phyloP scores from a whole-genome alignment of 2,329 filamentous ascomycete genomes.

The Penicillium sp. region DNA sequence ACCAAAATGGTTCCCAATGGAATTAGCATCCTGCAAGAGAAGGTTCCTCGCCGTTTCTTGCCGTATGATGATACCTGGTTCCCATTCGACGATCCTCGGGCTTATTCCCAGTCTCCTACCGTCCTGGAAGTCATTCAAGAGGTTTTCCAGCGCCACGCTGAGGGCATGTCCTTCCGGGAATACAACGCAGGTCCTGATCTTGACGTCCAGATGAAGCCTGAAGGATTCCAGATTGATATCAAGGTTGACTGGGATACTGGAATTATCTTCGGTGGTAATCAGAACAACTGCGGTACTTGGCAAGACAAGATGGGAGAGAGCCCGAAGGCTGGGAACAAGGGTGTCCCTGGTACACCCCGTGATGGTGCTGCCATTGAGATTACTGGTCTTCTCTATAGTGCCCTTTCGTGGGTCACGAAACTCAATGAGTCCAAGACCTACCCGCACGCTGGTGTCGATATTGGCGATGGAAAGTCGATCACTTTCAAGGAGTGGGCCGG shows the following conservation, averaged over 20 bases:
- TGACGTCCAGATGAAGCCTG: constrained; percentile 87
- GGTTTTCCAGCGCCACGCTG: constrained; percentile 84
- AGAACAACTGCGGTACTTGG: constrained; percentile 96
- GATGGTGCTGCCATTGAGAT: constrained; percentile 96
- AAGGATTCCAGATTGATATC: constrained; percentile 90
- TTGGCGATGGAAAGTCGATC: constrained; percentile 60
- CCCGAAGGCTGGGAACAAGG: constrained; percentile 83
- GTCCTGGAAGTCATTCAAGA: constrained; percentile 91
- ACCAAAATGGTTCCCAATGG: constrained; percentile 77
- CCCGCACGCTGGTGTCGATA: constrained; percentile 69
- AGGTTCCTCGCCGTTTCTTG: constrained; percentile 79
- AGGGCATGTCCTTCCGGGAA: constrained; percentile 87
- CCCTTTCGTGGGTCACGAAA: constrained; percentile 72
- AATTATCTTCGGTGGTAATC: constrained; percentile 90
- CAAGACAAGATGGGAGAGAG: constrained; percentile 99
- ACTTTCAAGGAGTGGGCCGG: constrained; percentile 75
- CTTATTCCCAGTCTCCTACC: constrained; percentile 80
- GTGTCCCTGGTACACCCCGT: constrained; percentile 90
- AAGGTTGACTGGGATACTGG: constrained; percentile 88
- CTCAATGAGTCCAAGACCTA: constrained; percentile 69
- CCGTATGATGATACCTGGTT: constrained; percentile 98
- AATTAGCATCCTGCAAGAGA: constrained; percentile 67
- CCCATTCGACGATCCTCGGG: constrained; percentile 71
- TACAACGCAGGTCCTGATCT: constrained; percentile 87
- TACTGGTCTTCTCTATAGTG: constrained; percentile 87